Evolutionary conservation across 805 yeast genomes (phyloP).

Genomic region (Lachancea mirantina): DNA sequence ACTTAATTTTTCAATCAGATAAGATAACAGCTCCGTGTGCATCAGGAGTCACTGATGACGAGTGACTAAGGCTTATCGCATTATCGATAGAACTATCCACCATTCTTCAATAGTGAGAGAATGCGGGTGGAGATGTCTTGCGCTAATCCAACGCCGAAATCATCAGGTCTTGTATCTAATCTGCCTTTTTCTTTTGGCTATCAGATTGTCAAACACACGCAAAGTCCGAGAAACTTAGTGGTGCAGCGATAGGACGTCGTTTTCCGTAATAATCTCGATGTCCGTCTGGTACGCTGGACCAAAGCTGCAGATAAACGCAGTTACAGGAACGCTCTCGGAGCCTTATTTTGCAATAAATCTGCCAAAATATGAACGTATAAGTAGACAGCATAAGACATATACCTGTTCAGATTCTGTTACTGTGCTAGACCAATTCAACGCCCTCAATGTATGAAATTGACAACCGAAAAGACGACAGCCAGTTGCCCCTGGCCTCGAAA

Average conservation of each 20-base stretch:
- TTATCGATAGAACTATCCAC: no score
- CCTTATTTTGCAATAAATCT: not conserved
- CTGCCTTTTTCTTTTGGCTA: no score
- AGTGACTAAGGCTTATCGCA: no score
- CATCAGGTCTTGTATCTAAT: no score
- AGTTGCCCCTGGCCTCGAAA: constrained; percentile 5
- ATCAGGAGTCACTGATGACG: no score
- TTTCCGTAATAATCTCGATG: not conserved
- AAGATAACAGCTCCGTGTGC: no score
- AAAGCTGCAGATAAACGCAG: not conserved
- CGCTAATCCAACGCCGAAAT: no score
- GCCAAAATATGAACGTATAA: not conserved
- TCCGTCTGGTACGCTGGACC: not conserved
- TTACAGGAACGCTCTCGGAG: no score
- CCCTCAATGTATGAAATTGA: not conserved
- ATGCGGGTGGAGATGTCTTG: no score
- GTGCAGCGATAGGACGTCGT: not conserved
- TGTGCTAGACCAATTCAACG: not conserved
- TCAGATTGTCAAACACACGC: not conserved
- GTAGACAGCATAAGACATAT: no score
- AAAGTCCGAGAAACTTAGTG: not conserved
- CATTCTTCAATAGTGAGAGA: no score
- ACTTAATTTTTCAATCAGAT: no score
- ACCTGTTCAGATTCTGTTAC: not conserved
- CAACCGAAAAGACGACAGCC: not conserved